Percentiles rank a stretch among this genome's conserved stretches.
These are phyloP conservation scores for Candida krabiensis DNA, from an alignment of 805 yeast genomes.

Conservation along the genomic window DNA sequence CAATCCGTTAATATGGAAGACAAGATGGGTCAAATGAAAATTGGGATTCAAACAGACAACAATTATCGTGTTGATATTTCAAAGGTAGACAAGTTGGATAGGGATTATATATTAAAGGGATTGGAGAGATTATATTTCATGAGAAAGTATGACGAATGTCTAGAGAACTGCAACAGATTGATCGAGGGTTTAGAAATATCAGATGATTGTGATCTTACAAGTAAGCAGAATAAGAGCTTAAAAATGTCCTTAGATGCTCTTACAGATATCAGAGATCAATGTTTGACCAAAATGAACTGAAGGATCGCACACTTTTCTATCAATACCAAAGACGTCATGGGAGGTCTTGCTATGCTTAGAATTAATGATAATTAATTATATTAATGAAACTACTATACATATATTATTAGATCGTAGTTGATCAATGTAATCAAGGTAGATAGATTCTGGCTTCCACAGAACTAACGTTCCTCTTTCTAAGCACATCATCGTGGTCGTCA, in stretches of 20 bases:
- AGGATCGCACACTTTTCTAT: too few relatives aligned
- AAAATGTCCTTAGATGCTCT: constrained; percentile 54
- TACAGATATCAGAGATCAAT: constrained; percentile 41
- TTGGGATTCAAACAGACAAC: constrained; percentile 22
- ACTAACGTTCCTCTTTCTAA: constrained; percentile 47
- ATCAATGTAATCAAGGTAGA: constrained; percentile 2
- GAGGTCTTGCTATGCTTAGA: not conserved
- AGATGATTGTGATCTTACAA: constrained; percentile 25
- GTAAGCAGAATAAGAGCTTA: constrained; percentile 41
- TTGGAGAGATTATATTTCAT: constrained; percentile 64
- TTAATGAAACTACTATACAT: not conserved
- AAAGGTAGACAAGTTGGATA: constrained; percentile 47
- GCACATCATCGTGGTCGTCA: constrained; percentile 35
- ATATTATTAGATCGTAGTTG: not conserved
- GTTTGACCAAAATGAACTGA: constrained; percentile 35
- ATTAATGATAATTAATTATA: constrained; percentile 1
- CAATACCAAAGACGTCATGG: too few relatives aligned
- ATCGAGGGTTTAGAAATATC: constrained; percentile 24
- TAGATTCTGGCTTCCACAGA: constrained; percentile 46
- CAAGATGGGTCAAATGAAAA: not conserved
- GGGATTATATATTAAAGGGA: constrained; percentile 55
- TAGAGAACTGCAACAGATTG: constrained; percentile 41
- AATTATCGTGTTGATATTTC: constrained; percentile 21
- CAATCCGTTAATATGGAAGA: not conserved
- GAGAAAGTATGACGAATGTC: constrained; percentile 52